Base-by-base conservation (phyloP, 2,329 filamentous ascomycete species). In the Beauveria sp. region DNA sequence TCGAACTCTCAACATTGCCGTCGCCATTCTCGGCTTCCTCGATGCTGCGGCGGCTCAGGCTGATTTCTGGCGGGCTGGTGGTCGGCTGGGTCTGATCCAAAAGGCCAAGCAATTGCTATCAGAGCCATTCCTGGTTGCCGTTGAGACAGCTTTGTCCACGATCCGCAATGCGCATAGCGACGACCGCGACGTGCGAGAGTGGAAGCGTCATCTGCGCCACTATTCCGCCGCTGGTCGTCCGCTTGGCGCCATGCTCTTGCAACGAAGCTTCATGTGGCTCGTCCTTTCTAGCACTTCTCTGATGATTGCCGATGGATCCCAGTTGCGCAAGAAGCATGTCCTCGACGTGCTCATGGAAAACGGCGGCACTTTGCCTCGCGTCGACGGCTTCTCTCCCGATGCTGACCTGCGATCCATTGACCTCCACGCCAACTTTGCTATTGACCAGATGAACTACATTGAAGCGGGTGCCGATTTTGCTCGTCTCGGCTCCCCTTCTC, bases 391-490 rank as follows among this genome's bases (percentile, higher is more conserved):
- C 50, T 75, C 74, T 55, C 73, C 74, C 1, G 82, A 86, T 58
- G 78, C 76, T 5, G 82, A 87, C 64, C 79, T 80, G 62, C 77
- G 74, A 51, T 84, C 82, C 0, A 76, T 89, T 45, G 84, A 88
- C 65, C 77, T 80, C 10, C 84, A 95, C 65, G 85, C 90, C 1
- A 84, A 84, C 52, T 84, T 96, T 66, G 88, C 92, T 40, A 80
- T 85, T 12, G 89, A 96, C 64, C 89, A 96, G 71, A 91, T 98
- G 80, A 86, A 88, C 67, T 85, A 93, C 56, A 79, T 99, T 22
- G 93, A 98, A 66, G 91, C 92, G 54, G 90, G 90, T 63, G 88
- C 91, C 1, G 95, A 98, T 74, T 98, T 96, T 72, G 80, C 96
- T 49, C 72, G 72, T 3, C 84, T 98, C 62, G 90, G 90, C 62